Percentiles rank a stretch among this genome's conserved stretches.
Evolutionary conservation across 2,329 filamentous ascomycete genomes (phyloP).

Genomic region (Biscogniauxia marginata): DNA sequence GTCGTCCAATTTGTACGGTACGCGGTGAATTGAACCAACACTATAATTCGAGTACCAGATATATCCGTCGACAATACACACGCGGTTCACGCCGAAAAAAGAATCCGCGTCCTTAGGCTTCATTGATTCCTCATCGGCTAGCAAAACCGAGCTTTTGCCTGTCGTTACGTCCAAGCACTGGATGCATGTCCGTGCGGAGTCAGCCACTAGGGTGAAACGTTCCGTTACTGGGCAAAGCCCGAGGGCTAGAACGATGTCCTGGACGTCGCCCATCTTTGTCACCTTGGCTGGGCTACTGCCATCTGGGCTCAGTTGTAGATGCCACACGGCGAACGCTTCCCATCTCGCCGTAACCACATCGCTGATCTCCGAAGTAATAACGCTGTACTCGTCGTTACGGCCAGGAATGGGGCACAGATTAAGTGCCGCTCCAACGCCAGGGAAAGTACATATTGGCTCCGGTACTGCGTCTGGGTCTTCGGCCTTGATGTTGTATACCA

Average conservation of each 20-base stretch:
- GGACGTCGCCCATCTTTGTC: not conserved
- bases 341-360: not conserved
- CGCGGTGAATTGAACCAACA: not conserved
- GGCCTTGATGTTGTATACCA: not conserved
- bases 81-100: not conserved
- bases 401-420: not conserved
- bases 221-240: not conserved
- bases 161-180: slow-evolving; percentile 1
- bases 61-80: not conserved
- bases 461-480: not conserved
- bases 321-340: not conserved
- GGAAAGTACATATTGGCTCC: not conserved
- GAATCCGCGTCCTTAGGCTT: not conserved
- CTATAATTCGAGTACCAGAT: not conserved
- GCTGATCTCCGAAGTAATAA: not conserved
- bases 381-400: not conserved
- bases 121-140: not conserved
- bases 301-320: not conserved
- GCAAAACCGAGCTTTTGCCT: not conserved
- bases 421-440: not conserved
- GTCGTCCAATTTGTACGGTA: not conserved
- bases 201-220: not conserved
- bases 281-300: not conserved
- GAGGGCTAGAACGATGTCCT: not conserved
- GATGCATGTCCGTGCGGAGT: slow-evolving; percentile 1